Conservation (phyloP, 2,329 filamentous ascomycete genomes). For the Anisogramma anomala region DNA sequence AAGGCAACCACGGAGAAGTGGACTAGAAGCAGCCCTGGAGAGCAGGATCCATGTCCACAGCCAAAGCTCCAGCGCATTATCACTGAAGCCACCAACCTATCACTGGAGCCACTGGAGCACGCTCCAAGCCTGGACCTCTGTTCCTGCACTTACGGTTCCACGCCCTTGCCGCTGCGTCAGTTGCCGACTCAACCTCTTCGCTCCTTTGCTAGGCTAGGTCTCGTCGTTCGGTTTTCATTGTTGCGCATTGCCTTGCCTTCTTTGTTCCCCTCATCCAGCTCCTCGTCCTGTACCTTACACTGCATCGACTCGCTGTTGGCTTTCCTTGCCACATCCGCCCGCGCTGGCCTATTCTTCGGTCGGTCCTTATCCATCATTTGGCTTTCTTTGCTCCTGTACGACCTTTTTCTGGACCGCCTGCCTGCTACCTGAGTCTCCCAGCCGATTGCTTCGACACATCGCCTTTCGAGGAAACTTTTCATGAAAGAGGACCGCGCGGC, state of each 20-base stretch:
- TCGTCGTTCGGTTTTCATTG: slow-evolving; percentile 5
- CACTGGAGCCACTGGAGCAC: too few relatives aligned
- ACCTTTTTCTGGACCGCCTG: background rate
- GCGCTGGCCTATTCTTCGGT: too few relatives aligned
- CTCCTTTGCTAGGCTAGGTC: slow-evolving; percentile 11
- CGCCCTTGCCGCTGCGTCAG: background rate
- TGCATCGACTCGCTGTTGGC: background rate
- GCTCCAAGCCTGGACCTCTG: too few relatives aligned
- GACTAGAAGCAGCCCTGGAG: too few relatives aligned
- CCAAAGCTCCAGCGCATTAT: too few relatives aligned
- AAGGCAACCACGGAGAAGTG: too few relatives aligned
- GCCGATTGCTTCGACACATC: background rate
- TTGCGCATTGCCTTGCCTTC: background rate
- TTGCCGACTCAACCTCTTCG: slow-evolving; percentile 14
- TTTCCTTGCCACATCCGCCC: background rate
- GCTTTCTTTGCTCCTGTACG: background rate
- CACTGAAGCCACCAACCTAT: too few relatives aligned
- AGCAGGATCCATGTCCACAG: too few relatives aligned
- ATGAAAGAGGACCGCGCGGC: slow-evolving; percentile 1
- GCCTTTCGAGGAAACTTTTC: slow-evolving; percentile 3
- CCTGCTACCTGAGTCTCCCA: background rate
- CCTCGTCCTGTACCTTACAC: background rate
- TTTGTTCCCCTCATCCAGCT: background rate
- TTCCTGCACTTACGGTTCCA: background rate
- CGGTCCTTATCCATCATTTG: background rate